phyloP scores from a whole-genome alignment of 257 asterid species.

The Nicotiana tabacum region DNA sequence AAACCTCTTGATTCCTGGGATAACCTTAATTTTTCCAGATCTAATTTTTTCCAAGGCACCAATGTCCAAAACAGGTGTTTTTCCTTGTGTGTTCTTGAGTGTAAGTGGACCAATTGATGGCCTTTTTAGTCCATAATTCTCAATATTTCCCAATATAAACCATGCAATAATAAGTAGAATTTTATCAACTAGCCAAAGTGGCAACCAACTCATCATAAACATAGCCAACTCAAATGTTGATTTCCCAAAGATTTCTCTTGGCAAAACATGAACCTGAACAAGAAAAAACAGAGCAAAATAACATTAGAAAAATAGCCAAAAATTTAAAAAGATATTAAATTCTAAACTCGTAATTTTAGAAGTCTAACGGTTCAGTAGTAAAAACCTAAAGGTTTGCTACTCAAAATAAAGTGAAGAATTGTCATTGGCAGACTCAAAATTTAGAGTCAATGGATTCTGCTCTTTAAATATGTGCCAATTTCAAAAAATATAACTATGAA shows the following conservation, averaged over 20 bases:
- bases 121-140: slow-evolving; percentile 56
- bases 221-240: slow-evolving; percentile 70
- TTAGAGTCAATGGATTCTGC: neutral
- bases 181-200: slow-evolving; percentile 82
- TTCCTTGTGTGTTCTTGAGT: slow-evolving; percentile 63
- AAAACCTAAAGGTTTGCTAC: no score
- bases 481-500: no score
- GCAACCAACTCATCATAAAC: slow-evolving; percentile 69
- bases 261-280: slow-evolving; percentile 75
- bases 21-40: slow-evolving; percentile 48
- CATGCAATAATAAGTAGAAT: slow-evolving; percentile 54
- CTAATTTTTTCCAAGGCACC: slow-evolving; percentile 65
- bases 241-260: slow-evolving; percentile 68
- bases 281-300: neutral
- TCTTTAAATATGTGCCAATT: neutral
- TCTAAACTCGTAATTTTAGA: no score
- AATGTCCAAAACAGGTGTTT: slow-evolving; percentile 80
- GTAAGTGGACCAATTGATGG: slow-evolving; percentile 64
- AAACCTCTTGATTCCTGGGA: slow-evolving; percentile 63
- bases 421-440: neutral
- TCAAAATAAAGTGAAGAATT: no score
- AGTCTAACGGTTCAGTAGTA: no score
- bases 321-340: no score
- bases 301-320: slow-evolving; percentile 7
- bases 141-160: slow-evolving; percentile 64